Percentiles rank a stretch among this genome's conserved stretches.
Evolutionary conservation across 768 basidiomycete genomes (phyloP).

Genomic region (Leucocoprinus sp.): DNA sequence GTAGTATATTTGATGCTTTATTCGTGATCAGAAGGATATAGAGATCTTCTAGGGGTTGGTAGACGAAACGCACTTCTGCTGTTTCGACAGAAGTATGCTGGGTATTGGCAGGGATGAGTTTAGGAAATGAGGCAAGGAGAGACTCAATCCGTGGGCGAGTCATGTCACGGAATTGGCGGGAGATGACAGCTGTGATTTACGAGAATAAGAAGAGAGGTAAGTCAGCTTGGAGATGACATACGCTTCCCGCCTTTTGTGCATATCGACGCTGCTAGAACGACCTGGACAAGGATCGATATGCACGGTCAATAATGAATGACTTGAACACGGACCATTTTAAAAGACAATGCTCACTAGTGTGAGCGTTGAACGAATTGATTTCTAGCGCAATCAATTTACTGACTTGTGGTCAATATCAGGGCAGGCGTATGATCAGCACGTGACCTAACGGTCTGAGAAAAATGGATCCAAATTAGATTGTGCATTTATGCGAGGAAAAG

Average conservation of each 20-base stretch:
- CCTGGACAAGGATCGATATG: slow-evolving; percentile 33
- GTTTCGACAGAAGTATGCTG: slow-evolving; percentile 98
- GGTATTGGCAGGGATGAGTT: slow-evolving; percentile 88
- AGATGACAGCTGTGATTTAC: slow-evolving; percentile 73
- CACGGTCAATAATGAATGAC: not conserved
- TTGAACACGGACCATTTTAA: slow-evolving; percentile 1
- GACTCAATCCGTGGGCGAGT: slow-evolving; percentile 89
- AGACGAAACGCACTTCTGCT: slow-evolving; percentile 91
- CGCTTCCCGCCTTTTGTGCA: slow-evolving; percentile 93
- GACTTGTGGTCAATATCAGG: slow-evolving; percentile 12
- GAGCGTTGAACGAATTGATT: slow-evolving; percentile 1
- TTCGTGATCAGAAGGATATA: slow-evolving; percentile 98
- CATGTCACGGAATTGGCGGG: slow-evolving; percentile 94
- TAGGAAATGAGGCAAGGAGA: slow-evolving; percentile 93
- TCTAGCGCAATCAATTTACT: slow-evolving; percentile 1
- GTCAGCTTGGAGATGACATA: slow-evolving; percentile 25
- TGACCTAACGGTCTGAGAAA: not conserved
- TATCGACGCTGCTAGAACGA: slow-evolving; percentile 90
- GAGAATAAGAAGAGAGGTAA: not conserved
- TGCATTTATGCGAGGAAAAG: not conserved
- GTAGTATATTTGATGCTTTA: slow-evolving; percentile 97
- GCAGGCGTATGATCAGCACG: slow-evolving; percentile 9
- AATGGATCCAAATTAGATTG: not conserved
- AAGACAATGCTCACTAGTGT: not conserved
- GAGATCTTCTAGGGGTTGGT: slow-evolving; percentile 92